Conservation (phyloP, 345 rosid species). For the Tarenaya hassleriana region DNA sequence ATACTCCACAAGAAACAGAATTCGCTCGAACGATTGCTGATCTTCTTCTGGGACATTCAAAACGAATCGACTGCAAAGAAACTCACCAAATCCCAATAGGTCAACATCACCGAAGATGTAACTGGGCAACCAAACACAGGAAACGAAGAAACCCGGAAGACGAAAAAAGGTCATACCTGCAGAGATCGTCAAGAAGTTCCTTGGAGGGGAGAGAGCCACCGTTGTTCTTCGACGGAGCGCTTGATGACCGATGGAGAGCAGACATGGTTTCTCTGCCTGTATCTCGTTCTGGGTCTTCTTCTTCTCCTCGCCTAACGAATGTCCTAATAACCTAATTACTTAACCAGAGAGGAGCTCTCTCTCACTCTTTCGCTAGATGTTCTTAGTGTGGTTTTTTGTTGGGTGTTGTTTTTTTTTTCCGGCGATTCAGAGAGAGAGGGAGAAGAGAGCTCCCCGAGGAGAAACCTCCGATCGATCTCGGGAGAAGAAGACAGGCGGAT, state of each 20-base stretch:
- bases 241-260: slow-evolving; percentile 61
- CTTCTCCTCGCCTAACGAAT: background rate
- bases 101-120: slow-evolving; percentile 9
- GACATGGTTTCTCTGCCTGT: slow-evolving; percentile 37
- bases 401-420: too few relatives aligned
- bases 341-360: too few relatives aligned
- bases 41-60: slow-evolving; percentile 97
- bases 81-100: slow-evolving; percentile 2
- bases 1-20: slow-evolving; percentile 89
- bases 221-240: slow-evolving; percentile 62
- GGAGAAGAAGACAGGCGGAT: too few relatives aligned
- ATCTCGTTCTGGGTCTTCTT: slow-evolving; percentile 14
- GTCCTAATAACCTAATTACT: slow-evolving; percentile 14
- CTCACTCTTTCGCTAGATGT: too few relatives aligned
- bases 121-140: background rate
- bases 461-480: too few relatives aligned
- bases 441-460: too few relatives aligned
- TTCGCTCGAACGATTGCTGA: slow-evolving; percentile 93
- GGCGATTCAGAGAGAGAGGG: too few relatives aligned
- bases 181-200: slow-evolving; percentile 98
- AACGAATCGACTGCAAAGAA: slow-evolving; percentile 77
- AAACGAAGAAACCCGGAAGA: slow-evolving; percentile 6
- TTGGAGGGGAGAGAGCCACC: slow-evolving; percentile 74
- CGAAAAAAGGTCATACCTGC: slow-evolving; percentile 54
- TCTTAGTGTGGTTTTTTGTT: too few relatives aligned